These are phyloP conservation scores for Fraxinus albicans DNA, from an alignment of 305 asterid species.

Conservation along the genomic window DNA sequence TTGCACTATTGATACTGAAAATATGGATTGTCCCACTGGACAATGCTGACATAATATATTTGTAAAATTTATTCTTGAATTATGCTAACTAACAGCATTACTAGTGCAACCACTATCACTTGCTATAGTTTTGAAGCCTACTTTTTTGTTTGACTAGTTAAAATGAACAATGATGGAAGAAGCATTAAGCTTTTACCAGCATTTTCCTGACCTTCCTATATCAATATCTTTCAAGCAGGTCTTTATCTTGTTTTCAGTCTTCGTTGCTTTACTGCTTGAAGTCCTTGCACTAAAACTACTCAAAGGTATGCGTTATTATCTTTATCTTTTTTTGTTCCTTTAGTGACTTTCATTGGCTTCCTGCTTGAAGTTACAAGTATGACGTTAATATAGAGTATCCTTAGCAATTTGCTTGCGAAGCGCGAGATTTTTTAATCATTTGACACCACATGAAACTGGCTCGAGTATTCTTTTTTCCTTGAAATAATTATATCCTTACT, in stretches of 20 bases:
- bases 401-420: no score
- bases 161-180: neutral
- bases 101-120: neutral
- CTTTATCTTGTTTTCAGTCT: conserved; percentile 72
- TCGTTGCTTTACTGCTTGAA: conserved; percentile 59
- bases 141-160: neutral
- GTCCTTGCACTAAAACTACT: conserved; percentile 58
- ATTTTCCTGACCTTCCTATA: conserved; percentile 15
- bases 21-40: neutral
- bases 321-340: neutral
- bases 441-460: no score
- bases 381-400: no score
- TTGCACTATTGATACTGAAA: no score
- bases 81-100: no score
- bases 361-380: neutral
- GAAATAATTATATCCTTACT: no score
- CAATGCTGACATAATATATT: neutral
- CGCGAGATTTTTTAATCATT: no score
- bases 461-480: no score
- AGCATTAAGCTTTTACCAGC: neutral
- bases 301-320: conserved; percentile 53
- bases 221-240: conserved; percentile 50
- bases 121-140: neutral
- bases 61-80: no score
- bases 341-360: conserved; percentile 11